Percentiles rank a stretch among this genome's conserved stretches.
Evolutionary conservation across 768 basidiomycete genomes (phyloP).

Genomic region (Pisolithus orientalis): DNA sequence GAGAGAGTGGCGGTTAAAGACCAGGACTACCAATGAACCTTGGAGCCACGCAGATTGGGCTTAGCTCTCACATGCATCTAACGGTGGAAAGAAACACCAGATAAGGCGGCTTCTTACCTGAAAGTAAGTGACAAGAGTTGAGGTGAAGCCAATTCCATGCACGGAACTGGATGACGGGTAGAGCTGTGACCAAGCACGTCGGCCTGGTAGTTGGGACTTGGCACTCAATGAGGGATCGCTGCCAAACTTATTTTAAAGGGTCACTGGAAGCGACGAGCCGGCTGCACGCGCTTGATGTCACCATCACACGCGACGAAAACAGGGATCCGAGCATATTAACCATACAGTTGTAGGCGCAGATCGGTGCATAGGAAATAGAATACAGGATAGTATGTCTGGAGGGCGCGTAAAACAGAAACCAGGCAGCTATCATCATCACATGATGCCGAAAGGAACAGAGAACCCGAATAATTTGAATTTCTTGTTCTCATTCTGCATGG

Average conservation of each 20-base stretch:
- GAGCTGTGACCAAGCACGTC: background rate
- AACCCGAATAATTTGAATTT: conserved; percentile 7
- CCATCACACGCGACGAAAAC: background rate
- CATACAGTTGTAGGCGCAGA: no score
- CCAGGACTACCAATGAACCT: conserved; percentile 14
- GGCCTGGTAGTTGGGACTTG: background rate
- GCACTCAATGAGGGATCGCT: background rate
- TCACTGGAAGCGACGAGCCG: background rate
- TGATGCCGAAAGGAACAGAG: conserved; percentile 13
- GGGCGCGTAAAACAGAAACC: background rate
- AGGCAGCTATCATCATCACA: conserved; percentile 12
- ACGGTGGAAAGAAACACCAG: background rate
- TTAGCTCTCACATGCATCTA: conserved; percentile 1
- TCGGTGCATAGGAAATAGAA: background rate
- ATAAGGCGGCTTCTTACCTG: conserved; percentile 16
- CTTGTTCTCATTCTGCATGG: conserved; percentile 2
- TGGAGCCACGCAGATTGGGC: background rate
- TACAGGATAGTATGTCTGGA: background rate
- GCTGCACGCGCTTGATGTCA: background rate
- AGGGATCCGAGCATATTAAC: no score
- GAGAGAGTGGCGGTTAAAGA: conserved; percentile 15
- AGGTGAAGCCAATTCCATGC: conserved; percentile 24
- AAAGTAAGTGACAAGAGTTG: conserved; percentile 3
- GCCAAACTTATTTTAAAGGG: background rate
- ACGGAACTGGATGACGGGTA: conserved; percentile 6